Percentiles rank a stretch among this genome's conserved stretches.
phyloP scores from a whole-genome alignment of 257 asterid genomes.

The Petunia axillaris region DNA sequence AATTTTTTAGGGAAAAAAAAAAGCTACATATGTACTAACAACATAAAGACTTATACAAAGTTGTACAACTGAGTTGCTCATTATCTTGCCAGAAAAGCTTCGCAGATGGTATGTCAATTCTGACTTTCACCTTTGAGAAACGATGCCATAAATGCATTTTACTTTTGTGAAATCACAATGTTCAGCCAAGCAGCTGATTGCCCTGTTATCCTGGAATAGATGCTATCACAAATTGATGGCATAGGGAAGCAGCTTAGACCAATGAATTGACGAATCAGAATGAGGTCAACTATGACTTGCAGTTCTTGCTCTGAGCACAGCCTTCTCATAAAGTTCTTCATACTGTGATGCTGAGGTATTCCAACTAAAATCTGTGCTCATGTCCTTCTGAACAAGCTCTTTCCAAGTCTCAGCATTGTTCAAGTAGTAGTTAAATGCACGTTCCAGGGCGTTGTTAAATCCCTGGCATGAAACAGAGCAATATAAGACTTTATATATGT shows the following conservation, averaged over 20 bases:
- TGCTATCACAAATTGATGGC: constrained; percentile 16
- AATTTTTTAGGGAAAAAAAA: not conserved
- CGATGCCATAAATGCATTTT: not conserved
- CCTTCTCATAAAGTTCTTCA: constrained; percentile 79
- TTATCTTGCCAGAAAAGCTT: not conserved
- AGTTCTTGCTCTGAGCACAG: constrained; percentile 69
- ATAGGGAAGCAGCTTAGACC: constrained; percentile 9
- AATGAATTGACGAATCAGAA: constrained; percentile 23
- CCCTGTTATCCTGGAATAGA: not conserved
- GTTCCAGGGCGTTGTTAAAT: constrained; percentile 66
- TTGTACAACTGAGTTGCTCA: not conserved
- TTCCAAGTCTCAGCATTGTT: constrained; percentile 65
- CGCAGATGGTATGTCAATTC: not conserved
- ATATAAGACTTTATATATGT: not conserved
- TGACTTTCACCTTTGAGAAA: not conserved
- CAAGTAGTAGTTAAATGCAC: constrained; percentile 66
- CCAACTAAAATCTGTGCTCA: constrained; percentile 96
- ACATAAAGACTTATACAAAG: not conserved
- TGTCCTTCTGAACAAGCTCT: constrained; percentile 71
- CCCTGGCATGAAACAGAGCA: constrained; percentile 48
- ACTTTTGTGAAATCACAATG: not conserved
- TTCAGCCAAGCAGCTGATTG: not conserved
- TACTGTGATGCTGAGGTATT: constrained; percentile 75
- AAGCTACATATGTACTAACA: not conserved
- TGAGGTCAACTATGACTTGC: constrained; percentile 38